These are phyloP conservation scores for Leccinum uliginosum DNA, from an alignment of 768 basidiomycete genomes.

Conservation along the genomic window DNA sequence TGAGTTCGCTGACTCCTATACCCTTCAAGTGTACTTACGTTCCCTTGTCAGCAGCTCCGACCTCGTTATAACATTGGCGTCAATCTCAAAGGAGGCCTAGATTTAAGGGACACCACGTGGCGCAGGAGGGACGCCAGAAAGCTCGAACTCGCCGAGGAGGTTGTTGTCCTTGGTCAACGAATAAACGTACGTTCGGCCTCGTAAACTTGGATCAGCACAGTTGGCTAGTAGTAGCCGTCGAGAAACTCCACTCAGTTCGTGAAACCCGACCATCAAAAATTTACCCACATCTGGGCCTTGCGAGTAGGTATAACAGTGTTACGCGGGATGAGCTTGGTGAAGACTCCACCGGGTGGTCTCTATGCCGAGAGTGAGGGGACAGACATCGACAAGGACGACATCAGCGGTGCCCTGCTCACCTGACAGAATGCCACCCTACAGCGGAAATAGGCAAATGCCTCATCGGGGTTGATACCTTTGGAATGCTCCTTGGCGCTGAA, in stretches of 20 bases:
- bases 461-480: slow-evolving; percentile 98
- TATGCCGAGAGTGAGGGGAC: slow-evolving; percentile 96
- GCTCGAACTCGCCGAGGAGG: slow-evolving; percentile 94
- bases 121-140: slow-evolving; percentile 87
- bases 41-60: slow-evolving; percentile 89
- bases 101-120: slow-evolving; percentile 97
- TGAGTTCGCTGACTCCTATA: background rate
- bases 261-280: background rate
- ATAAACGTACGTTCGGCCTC: slow-evolving; percentile 97
- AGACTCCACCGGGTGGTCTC: slow-evolving; percentile 98
- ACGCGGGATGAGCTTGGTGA: slow-evolving; percentile 95
- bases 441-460: slow-evolving; percentile 98
- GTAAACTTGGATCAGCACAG: slow-evolving; percentile 94
- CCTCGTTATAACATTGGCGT: slow-evolving; percentile 96
- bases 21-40: slow-evolving; percentile 48
- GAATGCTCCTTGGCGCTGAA: slow-evolving; percentile 23
- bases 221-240: slow-evolving; percentile 85
- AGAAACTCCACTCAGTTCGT: slow-evolving; percentile 39
- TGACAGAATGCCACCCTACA: slow-evolving; percentile 96
- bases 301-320: slow-evolving; percentile 98
- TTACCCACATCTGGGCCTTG: slow-evolving; percentile 83
- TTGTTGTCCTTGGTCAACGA: slow-evolving; percentile 99
- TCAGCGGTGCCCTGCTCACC: slow-evolving; percentile 89
- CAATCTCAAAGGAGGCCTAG: slow-evolving; percentile 94
- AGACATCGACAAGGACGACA: slow-evolving; percentile 93